Evolutionary conservation across 257 asterid species (phyloP), one percentile per base, ranked within the genome.

Genomic region (Dorcoceras hygrometricum): DNA sequence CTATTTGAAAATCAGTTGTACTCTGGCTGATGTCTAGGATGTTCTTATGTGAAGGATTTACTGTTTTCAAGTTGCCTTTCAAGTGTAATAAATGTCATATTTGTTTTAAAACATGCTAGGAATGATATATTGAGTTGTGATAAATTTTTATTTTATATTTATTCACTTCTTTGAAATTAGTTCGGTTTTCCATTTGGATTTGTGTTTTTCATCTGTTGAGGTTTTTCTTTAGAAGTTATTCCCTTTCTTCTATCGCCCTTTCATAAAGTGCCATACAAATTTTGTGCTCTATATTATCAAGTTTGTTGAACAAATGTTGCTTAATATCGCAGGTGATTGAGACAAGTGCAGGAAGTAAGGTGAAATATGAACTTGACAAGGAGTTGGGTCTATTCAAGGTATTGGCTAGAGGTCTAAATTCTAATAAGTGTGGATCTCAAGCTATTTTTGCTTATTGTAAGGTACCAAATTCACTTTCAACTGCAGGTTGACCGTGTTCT

Each of bases 331-430:
- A 94, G 99, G 99, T 94, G 73, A 76, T 94, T 76, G 99, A 94
- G 81, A 94, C 90, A 78, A 76, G 92, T 67, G 90, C 77, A 83
- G 99, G 99, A 71, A 77, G 97, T 74, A 94, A 94, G 86, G 99
- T 94, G 89, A 94, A 94, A 77, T 94, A 94, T 73, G 97, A 94
- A 67, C 91, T 94, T 57, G 99, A 90, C 84, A 94, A 94, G 79
- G 85, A 84, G 58, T 88, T 96, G 76, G 97, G 99, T 76, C 87
- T 94, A 55, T 90, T 94, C 86, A 94, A 90, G 97, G 99, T 93
- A 76, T 27, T 18, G 11, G 14, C 23, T 63, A 23, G 68, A 3
- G 31, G 31, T 28, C 5, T 6, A n/a, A n/a, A n/a, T n/a, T n/a
- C n/a, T n/a, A 28, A 60, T 65, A 62, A 26, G 66, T 39, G 71